Percentiles rank a stretch among this genome's conserved stretches.
phyloP scores from a whole-genome alignment of 2,329 filamentous ascomycete species.

The Ampelomyces quisqualis region DNA sequence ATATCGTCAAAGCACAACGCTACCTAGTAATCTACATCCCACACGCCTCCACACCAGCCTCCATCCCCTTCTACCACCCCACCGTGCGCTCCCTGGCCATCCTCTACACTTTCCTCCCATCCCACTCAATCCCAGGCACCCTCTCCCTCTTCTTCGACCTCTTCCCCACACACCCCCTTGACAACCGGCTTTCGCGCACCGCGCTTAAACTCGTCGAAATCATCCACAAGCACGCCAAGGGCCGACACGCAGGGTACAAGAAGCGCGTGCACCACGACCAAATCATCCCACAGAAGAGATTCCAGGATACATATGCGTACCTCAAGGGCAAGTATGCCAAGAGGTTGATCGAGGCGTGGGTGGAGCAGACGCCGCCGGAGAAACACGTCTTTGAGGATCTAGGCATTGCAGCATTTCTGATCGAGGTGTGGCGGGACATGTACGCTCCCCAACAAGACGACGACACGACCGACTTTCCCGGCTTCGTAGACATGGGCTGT shows the following conservation, averaged over 20 bases:
- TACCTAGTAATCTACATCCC: slow-evolving; percentile 76
- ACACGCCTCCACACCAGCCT: slow-evolving; percentile 61
- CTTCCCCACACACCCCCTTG: slow-evolving; percentile 44
- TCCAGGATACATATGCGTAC: slow-evolving; percentile 79
- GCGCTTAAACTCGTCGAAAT: slow-evolving; percentile 67
- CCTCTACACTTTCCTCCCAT: slow-evolving; percentile 62
- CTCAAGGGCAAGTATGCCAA: slow-evolving; percentile 80
- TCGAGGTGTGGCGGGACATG: slow-evolving; percentile 88
- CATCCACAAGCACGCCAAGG: slow-evolving; percentile 72
- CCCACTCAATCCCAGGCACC: slow-evolving; percentile 32
- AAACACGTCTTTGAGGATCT: slow-evolving; percentile 98
- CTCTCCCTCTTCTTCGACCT: slow-evolving; percentile 56
- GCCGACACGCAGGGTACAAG: slow-evolving; percentile 65
- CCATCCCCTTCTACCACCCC: slow-evolving; percentile 88
- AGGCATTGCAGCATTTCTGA: slow-evolving; percentile 84
- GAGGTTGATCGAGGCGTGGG: slow-evolving; percentile 71
- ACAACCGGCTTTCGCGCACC: slow-evolving; percentile 63
- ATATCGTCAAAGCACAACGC: slow-evolving; percentile 37
- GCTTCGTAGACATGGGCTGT: slow-evolving; percentile 94
- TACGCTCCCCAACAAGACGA: slow-evolving; percentile 58
- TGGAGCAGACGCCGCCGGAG: slow-evolving; percentile 78
- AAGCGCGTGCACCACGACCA: slow-evolving; percentile 84
- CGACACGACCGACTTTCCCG: slow-evolving; percentile 61
- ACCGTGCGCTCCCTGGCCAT: slow-evolving; percentile 72
- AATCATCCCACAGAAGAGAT: slow-evolving; percentile 70